Conservation (phyloP, 805 yeast genomes). For the Barnettozyma sp. region DNA sequence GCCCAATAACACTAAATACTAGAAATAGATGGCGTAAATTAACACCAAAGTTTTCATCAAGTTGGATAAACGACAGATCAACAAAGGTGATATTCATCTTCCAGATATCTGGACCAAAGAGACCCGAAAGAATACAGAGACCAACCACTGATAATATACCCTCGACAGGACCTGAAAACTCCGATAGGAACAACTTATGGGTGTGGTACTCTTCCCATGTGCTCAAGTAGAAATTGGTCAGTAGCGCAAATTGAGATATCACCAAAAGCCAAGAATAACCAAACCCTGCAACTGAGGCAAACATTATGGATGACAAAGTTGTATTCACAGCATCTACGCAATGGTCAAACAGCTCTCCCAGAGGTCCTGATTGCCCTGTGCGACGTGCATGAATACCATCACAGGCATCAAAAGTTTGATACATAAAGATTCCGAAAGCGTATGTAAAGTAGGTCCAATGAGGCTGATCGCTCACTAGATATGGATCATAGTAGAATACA, state of each 20-base stretch:
- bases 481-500: slow-evolving; percentile 69
- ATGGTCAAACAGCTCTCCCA: slow-evolving; percentile 93
- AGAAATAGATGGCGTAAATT: slow-evolving; percentile 39
- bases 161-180: slow-evolving; percentile 91
- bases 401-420: slow-evolving; percentile 94
- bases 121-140: slow-evolving; percentile 55
- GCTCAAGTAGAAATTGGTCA: slow-evolving; percentile 77
- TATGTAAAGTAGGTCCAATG: slow-evolving; percentile 70
- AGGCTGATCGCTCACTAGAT: slow-evolving; percentile 53
- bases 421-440: slow-evolving; percentile 78
- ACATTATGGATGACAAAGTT: slow-evolving; percentile 66
- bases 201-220: slow-evolving; percentile 98
- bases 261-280: slow-evolving; percentile 61
- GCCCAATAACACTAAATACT: slow-evolving; percentile 45
- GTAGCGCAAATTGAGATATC: slow-evolving; percentile 62
- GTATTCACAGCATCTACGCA: slow-evolving; percentile 74
- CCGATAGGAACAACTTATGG: slow-evolving; percentile 68
- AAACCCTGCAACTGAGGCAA: slow-evolving; percentile 68
- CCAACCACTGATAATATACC: slow-evolving; percentile 65
- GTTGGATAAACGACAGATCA: slow-evolving; percentile 15
- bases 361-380: slow-evolving; percentile 91
- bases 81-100: slow-evolving; percentile 34
- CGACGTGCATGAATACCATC: slow-evolving; percentile 95
- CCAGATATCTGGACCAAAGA: slow-evolving; percentile 69
- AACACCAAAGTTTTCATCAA: slow-evolving; percentile 24